Base-by-base conservation (phyloP, 169 alveolate genomes). In the Eimeria tenella region DNA sequence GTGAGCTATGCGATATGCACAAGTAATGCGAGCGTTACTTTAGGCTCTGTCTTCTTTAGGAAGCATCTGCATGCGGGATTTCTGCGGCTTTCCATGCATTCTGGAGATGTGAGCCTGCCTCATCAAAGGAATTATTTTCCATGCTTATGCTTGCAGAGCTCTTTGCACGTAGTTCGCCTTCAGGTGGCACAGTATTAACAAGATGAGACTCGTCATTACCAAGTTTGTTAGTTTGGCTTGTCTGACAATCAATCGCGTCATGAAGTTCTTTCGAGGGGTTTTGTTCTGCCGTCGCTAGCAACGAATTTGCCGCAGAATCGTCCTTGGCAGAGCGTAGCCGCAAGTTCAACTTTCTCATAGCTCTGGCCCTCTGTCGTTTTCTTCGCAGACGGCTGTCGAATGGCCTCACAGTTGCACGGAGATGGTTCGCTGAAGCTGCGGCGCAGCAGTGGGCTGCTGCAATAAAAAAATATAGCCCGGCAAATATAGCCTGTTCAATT, bases 401-500 rank as follows among this genome's bases (percentile, higher is more conserved):
- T 1, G 91, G 91, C 81, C 70, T 19, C 42, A 84, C 91, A 15
- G 81, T 23, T 42, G 81, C 91, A 4, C 91, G 91, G 62, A 84
- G 79, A 49, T 84, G 91, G 23, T 84, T 84, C 25, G 23, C 91
- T 62, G 91, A 58, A 21, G 79, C 91, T 58, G 91, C 91, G 31
- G 91, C 91, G 42, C 79, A 84, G 91, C 91, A 84, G 65, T 84
- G 91, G 1, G 91, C 75, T 4, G 81, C 91, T 42, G 91, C 91
- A 62, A 62, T 25, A 55, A 84, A 5, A 49, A 84, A 84, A 49
- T 84, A 84, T 62, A 84, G 81, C 9, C 91, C 60, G 31, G 91
- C 19, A 49, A 84, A 84, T 17, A 84, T n/a, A 25, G 63, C 63
- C 58, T 84, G 79, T 13, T 84, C 91, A 49, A 21, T 84, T 4